Evolutionary conservation across 2,329 filamentous ascomycete genomes (phyloP).

Genomic region (Pestalotiopsis sp.): DNA sequence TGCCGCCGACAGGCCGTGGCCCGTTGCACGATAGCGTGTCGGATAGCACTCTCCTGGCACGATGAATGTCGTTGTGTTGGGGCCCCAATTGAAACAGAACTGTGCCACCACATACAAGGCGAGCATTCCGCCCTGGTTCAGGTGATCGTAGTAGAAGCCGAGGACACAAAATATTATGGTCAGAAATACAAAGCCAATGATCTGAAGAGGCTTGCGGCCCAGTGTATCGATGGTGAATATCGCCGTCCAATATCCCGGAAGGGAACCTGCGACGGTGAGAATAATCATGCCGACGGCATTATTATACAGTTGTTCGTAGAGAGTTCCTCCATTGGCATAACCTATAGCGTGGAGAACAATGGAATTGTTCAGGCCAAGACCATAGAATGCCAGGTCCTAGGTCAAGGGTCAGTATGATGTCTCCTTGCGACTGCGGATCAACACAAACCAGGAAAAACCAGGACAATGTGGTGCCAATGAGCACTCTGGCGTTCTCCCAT

Average conservation of each 20-base stretch:
- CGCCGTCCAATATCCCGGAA: conserved; percentile 80
- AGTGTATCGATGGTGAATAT: conserved; percentile 72
- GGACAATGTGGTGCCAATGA: conserved; percentile 74
- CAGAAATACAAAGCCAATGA: conserved; percentile 60
- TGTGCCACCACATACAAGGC: conserved; percentile 64
- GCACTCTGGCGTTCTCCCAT: conserved; percentile 69
- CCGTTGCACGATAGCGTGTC: conserved; percentile 61
- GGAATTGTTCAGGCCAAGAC: conserved; percentile 73
- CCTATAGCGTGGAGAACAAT: conserved; percentile 73
- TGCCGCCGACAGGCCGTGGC: conserved; percentile 66
- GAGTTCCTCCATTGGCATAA: conserved; percentile 60
- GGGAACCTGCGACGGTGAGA: conserved; percentile 72
- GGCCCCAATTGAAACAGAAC: conserved; percentile 67
- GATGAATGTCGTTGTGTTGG: conserved; percentile 67
- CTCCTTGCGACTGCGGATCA: background rate
- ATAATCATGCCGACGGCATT: conserved; percentile 77
- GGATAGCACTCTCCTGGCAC: conserved; percentile 66
- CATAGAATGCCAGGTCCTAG: conserved; percentile 67
- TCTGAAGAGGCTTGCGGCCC: conserved; percentile 75
- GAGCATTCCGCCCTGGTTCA: conserved; percentile 51
- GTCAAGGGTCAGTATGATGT: background rate
- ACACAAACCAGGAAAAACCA: conserved; percentile 71
- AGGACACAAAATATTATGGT: conserved; percentile 63
- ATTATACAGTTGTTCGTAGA: conserved; percentile 71
- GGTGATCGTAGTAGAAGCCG: conserved; percentile 56